Conservation (phyloP, 805 yeast species). For the Priceomyces haplophilus region DNA sequence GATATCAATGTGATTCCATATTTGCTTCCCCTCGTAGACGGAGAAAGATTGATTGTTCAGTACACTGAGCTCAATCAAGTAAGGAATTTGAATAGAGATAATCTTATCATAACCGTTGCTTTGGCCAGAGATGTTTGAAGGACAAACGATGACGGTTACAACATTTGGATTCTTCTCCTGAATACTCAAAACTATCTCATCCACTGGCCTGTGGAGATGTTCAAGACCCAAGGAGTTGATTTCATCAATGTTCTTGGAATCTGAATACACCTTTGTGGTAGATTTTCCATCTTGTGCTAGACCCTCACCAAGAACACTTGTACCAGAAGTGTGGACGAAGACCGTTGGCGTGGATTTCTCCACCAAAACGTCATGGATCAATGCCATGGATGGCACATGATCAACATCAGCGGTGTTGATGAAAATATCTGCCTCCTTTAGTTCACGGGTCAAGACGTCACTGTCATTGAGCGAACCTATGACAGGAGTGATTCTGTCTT, state of each 20-base stretch:
- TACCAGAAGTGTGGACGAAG: conserved; percentile 37
- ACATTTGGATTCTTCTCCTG: conserved; percentile 26
- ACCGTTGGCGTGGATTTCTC: conserved; percentile 20
- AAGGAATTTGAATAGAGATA: conserved; percentile 30
- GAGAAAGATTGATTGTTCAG: conserved; percentile 19
- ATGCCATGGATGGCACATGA: conserved; percentile 21
- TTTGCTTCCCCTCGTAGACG: conserved; percentile 27
- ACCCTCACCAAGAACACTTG: conserved; percentile 26
- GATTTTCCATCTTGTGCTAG: conserved; percentile 13
- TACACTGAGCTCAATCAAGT: conserved; percentile 15
- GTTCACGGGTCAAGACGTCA: conserved; percentile 15
- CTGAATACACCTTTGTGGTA: conserved; percentile 19
- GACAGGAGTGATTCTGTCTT: conserved; percentile 16
- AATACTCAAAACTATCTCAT: conserved; percentile 24
- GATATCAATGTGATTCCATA: conserved; percentile 37
- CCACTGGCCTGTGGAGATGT: conserved; percentile 34
- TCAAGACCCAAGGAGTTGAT: conserved; percentile 21
- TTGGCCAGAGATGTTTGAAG: conserved; percentile 33
- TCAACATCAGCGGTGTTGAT: conserved; percentile 31
- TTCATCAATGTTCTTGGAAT: conserved; percentile 21
- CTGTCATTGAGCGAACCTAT: conserved; percentile 21
- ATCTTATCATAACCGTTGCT: conserved; percentile 28
- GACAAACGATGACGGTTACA: conserved; percentile 28
- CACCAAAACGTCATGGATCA: conserved; percentile 18
- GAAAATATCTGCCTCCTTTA: conserved; percentile 22